Conservation (phyloP, 2,329 filamentous ascomycete species). For the Aureobasidium musti region DNA sequence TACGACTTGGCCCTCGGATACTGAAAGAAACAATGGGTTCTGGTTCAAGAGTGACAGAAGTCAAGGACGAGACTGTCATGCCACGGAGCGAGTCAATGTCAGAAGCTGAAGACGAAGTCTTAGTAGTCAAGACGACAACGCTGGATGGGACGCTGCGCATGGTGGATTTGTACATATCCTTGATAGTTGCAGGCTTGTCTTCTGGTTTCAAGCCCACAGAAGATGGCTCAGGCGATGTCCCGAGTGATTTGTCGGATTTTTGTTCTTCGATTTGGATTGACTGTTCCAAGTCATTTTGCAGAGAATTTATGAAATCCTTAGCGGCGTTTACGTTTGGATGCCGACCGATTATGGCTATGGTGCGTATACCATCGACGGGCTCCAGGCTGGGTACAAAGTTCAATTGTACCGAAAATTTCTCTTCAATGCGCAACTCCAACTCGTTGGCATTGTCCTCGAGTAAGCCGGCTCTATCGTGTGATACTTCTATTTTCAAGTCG, state of each 20-base stretch:
- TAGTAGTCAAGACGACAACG: conserved; percentile 16
- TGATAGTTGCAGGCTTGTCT: not conserved
- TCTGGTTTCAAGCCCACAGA: not conserved
- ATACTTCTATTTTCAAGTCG: not conserved
- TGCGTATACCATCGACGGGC: not conserved
- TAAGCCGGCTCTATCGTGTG: not conserved
- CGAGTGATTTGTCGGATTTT: not conserved
- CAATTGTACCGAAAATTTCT: not conserved
- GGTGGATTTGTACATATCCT: not conserved
- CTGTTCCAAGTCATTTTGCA: not conserved
- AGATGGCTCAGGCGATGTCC: not conserved
- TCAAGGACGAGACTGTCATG: conserved; percentile 64
- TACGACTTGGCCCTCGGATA: conserved; percentile 58
- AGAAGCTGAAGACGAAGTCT: not conserved
- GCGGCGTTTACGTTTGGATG: not conserved
- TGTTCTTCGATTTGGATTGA: not conserved
- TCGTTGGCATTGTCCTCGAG: not conserved
- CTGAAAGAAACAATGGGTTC: conserved; percentile 63
- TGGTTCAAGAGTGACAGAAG: conserved; percentile 58
- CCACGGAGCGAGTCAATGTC: conserved; percentile 45
- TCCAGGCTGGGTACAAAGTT: not conserved
- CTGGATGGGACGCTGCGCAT: conserved; percentile 20
- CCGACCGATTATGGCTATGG: not conserved
- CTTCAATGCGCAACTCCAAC: not conserved
- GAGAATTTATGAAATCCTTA: not conserved